Evolutionary conservation across 1,139 yeast species (phyloP), one percentile per base, ranked within the genome.

Genomic region (Meyerozyma smithsonii): DNA sequence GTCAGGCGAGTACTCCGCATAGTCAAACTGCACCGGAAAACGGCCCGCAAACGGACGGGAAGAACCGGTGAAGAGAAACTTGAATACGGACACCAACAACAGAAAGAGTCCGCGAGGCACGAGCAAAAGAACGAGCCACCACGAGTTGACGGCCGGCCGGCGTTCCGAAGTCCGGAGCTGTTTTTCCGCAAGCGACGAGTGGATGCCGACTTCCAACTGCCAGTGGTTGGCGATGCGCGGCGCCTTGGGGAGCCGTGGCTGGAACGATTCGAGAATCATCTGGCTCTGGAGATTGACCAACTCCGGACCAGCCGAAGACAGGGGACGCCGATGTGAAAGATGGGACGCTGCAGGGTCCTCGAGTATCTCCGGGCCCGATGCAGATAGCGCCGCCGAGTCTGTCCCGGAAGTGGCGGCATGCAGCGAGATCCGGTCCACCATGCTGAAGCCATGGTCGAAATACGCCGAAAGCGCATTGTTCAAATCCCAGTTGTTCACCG

Each of bases 401-500:
- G 37, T 14, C 16, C 30, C 32, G 33, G 35, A 11, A 40, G 43
- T 24, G 23, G 36, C 5, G 4, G 6, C 15, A 14, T 11, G 25
- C 25, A 4, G 20, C 12, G 30, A 26, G 11, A 14, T 21, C 16
- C 28, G 39, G 16, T 16, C 32, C 30, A 61, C 52, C 24, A 60
- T 46, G 2, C 62, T 64, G 43, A 70, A 69, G 28, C 79, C 77
- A 12, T 67, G 60, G 46, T 78, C 84, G 47, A 77, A 76, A 50
- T 63, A 78, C 39, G 70, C 60, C 8, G 74, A 67, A 20, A 76
- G 61, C 11, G 82, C 74, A 40, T 63, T 63, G 46, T 77, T 78
- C 42, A 78, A 56, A 49, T 77, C 64, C 69, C 71, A 72, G 42
- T 70, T 66, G 46, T 74, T 64, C 28, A 66, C 59, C 1, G 64